Percentiles rank a stretch among this genome's conserved stretches.
Evolutionary conservation across 2,329 filamentous ascomycete genomes (phyloP).

Genomic region (Phaeosphaeriaceae sp.): DNA sequence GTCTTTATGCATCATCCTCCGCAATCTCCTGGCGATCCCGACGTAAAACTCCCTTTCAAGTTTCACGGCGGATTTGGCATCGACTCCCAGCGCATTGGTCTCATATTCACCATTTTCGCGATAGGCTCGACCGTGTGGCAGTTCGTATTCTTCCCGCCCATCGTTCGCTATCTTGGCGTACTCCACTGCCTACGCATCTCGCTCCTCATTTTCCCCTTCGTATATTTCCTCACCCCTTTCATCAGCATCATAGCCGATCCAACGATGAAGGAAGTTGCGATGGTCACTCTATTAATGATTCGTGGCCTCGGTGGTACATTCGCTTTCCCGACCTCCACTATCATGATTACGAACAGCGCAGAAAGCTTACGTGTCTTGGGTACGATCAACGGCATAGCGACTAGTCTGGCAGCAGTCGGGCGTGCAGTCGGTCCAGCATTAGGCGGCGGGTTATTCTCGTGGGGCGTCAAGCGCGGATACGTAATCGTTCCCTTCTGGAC

Average conservation of each 20-base stretch:
- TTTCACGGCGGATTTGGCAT: slow-evolving; percentile 84
- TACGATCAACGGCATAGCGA: slow-evolving; percentile 90
- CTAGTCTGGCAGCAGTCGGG: slow-evolving; percentile 80
- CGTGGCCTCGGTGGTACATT: slow-evolving; percentile 82
- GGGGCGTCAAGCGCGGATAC: slow-evolving; percentile 77
- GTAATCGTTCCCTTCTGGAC: slow-evolving; percentile 83
- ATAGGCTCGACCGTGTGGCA: slow-evolving; percentile 81
- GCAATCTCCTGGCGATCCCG: slow-evolving; percentile 60
- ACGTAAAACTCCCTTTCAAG: slow-evolving; percentile 73
- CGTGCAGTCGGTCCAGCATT: slow-evolving; percentile 79
- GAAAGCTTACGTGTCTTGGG: slow-evolving; percentile 77
- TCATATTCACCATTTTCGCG: slow-evolving; percentile 85
- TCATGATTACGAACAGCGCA: slow-evolving; percentile 88
- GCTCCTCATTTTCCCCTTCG: slow-evolving; percentile 71
- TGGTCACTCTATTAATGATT: slow-evolving; percentile 72
- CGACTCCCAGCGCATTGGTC: slow-evolving; percentile 76
- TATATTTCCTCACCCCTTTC: slow-evolving; percentile 85
- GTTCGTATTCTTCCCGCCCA: slow-evolving; percentile 81
- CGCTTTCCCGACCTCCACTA: slow-evolving; percentile 87
- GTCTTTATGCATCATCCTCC: slow-evolving; percentile 84
- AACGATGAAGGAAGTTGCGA: slow-evolving; percentile 61
- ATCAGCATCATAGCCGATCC: slow-evolving; percentile 67
- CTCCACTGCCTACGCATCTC: slow-evolving; percentile 75
- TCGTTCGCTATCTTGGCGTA: slow-evolving; percentile 76
- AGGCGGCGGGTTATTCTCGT: slow-evolving; percentile 75